Base-by-base conservation (phyloP, 148 eudicot species). In the Diospyros lotus region DNA sequence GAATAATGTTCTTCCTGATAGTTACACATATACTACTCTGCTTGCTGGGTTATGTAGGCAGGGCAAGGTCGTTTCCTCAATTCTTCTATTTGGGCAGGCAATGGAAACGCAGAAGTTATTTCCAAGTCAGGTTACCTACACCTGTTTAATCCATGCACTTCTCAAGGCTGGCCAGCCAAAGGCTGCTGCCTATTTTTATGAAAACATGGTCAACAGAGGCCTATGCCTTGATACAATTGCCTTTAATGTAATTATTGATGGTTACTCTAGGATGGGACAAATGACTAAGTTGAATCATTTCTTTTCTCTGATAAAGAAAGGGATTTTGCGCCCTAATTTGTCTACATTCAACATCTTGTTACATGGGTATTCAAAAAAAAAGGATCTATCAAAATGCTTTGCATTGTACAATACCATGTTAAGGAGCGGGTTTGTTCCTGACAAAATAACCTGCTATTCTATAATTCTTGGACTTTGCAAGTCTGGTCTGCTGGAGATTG, bases 261-360 rank as follows among this genome's bases (percentile, higher is more conserved):
- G 94, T 40, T 91, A 77, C 78, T 93, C 94, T 66, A 84, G 93
- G 80, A 77, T 69, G 66, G 93, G 98, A n/a, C 53, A 83, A 45
- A 76, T 84, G 76, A 79, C 55, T 59, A 82, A 83, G 80, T 84
- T 84, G 80, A 55, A 75, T 41, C 75, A 79, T 62, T 71, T 87
- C 78, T 77, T 91, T 60, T 73, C 82, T 54, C 58, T 39, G 69
- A 79, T 91, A 91, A 76, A 51, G 38, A 56, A 56, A 12, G 61
- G 50, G 59, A 78, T 48, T 44, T 80, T 77, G 13, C 39, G 53
- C 77, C 94, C 93, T 60, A 86, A 41, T 82, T 82, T 91, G 83
- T 85, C 85, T 78, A 89, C 98, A 18, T 93, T 91, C 71, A 93
- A 91, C 71, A 93, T 93, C 80, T 91, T 93, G 63, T 85, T 93